These are phyloP conservation scores for Verticillium nonalfalfae DNA, from an alignment of 2,329 filamentous ascomycete species.

Conservation along the genomic window DNA sequence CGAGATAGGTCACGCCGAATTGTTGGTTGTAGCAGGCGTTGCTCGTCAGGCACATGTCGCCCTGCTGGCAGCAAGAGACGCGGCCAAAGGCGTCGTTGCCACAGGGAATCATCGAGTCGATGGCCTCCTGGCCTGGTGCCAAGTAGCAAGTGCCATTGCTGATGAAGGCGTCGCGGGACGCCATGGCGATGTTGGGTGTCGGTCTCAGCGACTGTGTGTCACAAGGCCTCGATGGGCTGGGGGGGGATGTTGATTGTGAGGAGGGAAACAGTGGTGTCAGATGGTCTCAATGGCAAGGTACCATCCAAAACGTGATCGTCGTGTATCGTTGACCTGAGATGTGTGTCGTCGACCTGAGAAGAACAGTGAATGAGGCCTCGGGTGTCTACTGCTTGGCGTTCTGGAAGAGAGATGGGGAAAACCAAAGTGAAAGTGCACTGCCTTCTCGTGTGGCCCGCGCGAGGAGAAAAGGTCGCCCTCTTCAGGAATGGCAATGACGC, in stretches of 20 bases:
- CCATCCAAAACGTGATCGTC: not conserved
- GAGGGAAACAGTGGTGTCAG: not conserved
- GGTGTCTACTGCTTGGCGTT: not conserved
- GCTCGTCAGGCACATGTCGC: constrained; percentile 24
- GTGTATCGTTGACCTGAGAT: no score
- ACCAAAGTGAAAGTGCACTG: not conserved
- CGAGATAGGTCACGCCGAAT: constrained; percentile 26
- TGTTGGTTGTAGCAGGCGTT: constrained; percentile 11
- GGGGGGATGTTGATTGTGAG: not conserved
- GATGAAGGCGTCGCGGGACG: constrained; percentile 13
- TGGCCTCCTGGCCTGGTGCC: constrained; percentile 7
- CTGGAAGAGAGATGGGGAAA: not conserved
- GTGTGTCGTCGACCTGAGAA: not conserved
- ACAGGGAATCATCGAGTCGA: constrained; percentile 20
- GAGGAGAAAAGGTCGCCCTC: not conserved
- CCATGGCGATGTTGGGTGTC: not conserved
- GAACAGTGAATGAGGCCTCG: not conserved
- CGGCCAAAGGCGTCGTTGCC: constrained; percentile 23
- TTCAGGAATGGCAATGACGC: not conserved
- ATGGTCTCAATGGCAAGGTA: not conserved
- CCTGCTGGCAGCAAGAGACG: constrained; percentile 22
- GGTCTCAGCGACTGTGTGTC: no score
- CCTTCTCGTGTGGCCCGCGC: not conserved
- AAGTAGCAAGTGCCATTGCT: constrained; percentile 26
- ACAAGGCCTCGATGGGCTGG: no score